Evolutionary conservation across 148 eudicot genomes (phyloP).

Genomic region (Fagopyrum homotropicum): DNA sequence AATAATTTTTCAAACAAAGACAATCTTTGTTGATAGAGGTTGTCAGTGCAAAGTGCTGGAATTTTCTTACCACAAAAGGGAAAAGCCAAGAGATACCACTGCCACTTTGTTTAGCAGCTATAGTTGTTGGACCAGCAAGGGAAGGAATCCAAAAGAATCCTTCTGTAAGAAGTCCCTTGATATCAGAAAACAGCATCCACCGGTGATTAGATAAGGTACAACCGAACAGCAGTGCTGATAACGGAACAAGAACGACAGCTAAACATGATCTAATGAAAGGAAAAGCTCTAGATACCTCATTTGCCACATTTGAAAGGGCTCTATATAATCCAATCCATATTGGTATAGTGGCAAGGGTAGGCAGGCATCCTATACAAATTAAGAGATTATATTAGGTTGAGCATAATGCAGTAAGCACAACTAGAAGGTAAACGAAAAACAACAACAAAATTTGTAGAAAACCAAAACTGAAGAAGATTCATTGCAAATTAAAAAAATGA

Average conservation of each 20-base stretch:
- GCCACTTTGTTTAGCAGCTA: constrained; percentile 77
- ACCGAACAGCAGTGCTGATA: not conserved
- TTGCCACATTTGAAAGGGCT: constrained; percentile 92
- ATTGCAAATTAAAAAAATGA: not conserved
- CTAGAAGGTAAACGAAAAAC: not conserved
- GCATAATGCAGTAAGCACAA: not conserved
- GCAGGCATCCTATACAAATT: constrained; percentile 61
- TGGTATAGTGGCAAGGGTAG: constrained; percentile 91
- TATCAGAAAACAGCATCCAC: constrained; percentile 13
- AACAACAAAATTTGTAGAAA: not conserved
- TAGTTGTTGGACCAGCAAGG: constrained; percentile 89
- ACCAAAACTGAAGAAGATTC: not conserved
- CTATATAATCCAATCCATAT: constrained; percentile 98
- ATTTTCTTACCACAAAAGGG: constrained; percentile 68
- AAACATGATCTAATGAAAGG: not conserved
- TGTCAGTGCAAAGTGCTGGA: not conserved
- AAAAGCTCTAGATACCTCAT: constrained; percentile 50
- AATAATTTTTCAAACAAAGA: not conserved
- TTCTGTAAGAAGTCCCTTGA: constrained; percentile 83
- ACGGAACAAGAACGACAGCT: not conserved
- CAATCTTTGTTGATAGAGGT: not conserved
- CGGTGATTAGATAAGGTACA: not conserved
- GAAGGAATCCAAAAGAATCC: constrained; percentile 98
- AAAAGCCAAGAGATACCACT: constrained; percentile 95
- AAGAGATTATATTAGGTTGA: constrained; percentile 7